Base-by-base conservation (phyloP, 2,329 filamentous ascomycete species). In the Oidium heveae region DNA sequence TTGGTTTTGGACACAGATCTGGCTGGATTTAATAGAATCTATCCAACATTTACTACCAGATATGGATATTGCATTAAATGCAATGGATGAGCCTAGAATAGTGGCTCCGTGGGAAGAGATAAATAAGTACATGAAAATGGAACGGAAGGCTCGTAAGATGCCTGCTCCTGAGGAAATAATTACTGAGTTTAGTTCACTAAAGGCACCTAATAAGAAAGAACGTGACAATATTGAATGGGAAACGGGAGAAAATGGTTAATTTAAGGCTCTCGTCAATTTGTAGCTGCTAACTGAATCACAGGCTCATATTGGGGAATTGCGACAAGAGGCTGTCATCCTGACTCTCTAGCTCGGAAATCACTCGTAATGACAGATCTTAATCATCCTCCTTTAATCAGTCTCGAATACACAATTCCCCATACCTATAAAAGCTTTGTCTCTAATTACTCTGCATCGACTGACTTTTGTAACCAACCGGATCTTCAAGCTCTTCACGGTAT, bases 51-150 rank as follows among this genome's bases (percentile, higher is more conserved):
- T 72, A 50, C 63, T 82, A 20, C 79, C 79, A 1, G 77, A 82
- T 59, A 73, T 82, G 62, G 77, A 82, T 61, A 78, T 82, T 67
- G 72, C 77, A 12, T 72, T 81, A 66, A 82, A 82, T 63, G 71
- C 73, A 52, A 72, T 79, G 69, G 78, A 82, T 62, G 77, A 82
- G 63, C 72, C 78, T 13, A 69, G 79, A n/a, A 66, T 82, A 18
- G 66, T 80, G 33, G 73, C 76, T 0, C 71, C 74, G 8, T 77
- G 72, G 67, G 72, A 80, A 53, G 68, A 72, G 12, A 71, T 82
- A 44, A 68, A 72, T 36, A 66, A 67, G 24, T 67, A 74, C 52
- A 69, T 80, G 36, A 65, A 67, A 15, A 66, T 68, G 46, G 77
- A 78, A 60, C 65, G 67, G 53, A 63, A 65, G 12, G 59, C 56